These are phyloP conservation scores for Penicillium samsonianum DNA, from an alignment of 495 filamentous ascomycete species.

Conservation along the genomic window DNA sequence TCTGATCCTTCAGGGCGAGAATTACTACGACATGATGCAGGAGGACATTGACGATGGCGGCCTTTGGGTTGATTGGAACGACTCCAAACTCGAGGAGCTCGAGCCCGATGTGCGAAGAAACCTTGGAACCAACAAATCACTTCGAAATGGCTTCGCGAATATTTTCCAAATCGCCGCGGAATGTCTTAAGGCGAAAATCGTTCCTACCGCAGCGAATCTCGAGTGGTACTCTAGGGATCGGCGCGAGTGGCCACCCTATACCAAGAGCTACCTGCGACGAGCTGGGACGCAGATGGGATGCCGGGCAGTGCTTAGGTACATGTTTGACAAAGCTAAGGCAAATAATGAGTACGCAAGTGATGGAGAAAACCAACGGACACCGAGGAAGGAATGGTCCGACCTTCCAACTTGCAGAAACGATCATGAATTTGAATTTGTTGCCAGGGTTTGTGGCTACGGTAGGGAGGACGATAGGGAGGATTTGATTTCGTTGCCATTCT, in stretches of 20 bases:
- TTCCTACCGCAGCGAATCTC: slow-evolving; percentile 26
- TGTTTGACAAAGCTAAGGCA: slow-evolving; percentile 28
- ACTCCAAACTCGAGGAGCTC: slow-evolving; percentile 18
- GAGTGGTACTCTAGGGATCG: slow-evolving; percentile 19
- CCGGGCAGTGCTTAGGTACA: slow-evolving; percentile 27
- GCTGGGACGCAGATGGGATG: slow-evolving; percentile 25
- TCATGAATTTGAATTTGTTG: too few relatives aligned
- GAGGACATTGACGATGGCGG: slow-evolving; percentile 20
- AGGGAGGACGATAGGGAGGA: too few relatives aligned
- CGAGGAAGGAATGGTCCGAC: too few relatives aligned
- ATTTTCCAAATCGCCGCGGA: slow-evolving; percentile 25
- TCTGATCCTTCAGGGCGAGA: slow-evolving; percentile 24
- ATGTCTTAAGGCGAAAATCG: slow-evolving; percentile 23
- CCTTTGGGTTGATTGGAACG: slow-evolving; percentile 19
- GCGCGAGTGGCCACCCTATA: slow-evolving; percentile 30
- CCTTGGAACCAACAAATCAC: slow-evolving; percentile 33
- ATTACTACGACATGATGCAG: slow-evolving; percentile 16
- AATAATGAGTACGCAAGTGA: slow-evolving; percentile 32
- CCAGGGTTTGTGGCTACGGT: too few relatives aligned
- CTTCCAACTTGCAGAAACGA: too few relatives aligned
- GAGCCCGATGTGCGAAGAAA: slow-evolving; percentile 28
- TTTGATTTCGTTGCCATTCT: too few relatives aligned
- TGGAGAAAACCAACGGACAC: too few relatives aligned
- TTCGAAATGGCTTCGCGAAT: slow-evolving; percentile 31
- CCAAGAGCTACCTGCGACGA: slow-evolving; percentile 24